Conservation (phyloP, 2,329 filamentous ascomycete species). For the Raffaelea arxii region DNA sequence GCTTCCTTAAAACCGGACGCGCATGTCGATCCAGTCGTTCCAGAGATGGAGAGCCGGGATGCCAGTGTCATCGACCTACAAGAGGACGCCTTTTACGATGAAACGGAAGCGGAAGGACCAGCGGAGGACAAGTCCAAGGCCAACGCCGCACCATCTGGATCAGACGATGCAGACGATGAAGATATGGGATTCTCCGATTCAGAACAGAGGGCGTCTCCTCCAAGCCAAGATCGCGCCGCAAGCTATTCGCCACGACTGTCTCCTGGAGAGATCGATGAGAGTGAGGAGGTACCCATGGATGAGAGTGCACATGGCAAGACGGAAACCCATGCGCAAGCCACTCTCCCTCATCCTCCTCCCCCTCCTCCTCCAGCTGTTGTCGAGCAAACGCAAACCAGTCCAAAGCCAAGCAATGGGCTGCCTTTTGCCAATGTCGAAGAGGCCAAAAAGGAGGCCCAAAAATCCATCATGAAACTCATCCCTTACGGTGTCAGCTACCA, state of each 20-base stretch:
- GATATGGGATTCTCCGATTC: conserved; percentile 10
- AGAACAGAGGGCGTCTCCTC: conserved; percentile 1
- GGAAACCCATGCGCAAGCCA: too few species aligned
- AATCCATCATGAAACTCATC: conserved; percentile 56
- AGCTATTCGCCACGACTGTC: conserved; percentile 12
- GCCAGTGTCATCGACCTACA: conserved; percentile 13
- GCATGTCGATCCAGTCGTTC: not conserved
- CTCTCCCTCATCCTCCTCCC: too few species aligned
- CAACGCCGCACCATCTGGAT: conserved; percentile 5
- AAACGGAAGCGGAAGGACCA: conserved; percentile 10
- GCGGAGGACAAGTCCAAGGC: conserved; percentile 6
- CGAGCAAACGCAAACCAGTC: too few species aligned
- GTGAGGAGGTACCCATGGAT: too few species aligned
- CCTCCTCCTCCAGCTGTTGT: too few species aligned
- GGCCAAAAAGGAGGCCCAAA: conserved; percentile 50
- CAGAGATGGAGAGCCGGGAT: conserved; percentile 10
- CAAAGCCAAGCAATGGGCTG: not conserved
- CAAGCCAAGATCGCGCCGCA: conserved; percentile 3
- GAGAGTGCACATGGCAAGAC: too few species aligned
- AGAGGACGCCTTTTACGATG: conserved; percentile 13
- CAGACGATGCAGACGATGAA: conserved; percentile 11
- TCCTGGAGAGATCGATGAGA: not conserved
- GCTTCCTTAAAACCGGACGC: not conserved
- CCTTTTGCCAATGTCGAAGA: conserved; percentile 25
- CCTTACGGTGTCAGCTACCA: conserved; percentile 62